Evolutionary conservation across 2,329 filamentous ascomycete genomes (phyloP).

Genomic region (Emericellopsis atlantica): DNA sequence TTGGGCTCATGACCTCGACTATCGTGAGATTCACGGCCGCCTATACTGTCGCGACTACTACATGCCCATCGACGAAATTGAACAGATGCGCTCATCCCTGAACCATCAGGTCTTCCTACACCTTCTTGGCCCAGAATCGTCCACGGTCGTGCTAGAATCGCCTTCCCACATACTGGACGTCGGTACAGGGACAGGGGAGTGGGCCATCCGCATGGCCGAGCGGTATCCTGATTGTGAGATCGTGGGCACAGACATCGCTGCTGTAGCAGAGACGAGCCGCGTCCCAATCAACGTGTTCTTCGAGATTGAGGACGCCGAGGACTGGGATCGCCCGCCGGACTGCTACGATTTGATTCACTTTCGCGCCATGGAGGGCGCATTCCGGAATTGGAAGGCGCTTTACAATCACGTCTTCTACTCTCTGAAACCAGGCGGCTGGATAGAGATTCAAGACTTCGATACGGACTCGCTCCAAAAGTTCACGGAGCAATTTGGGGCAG

Average conservation of each 20-base stretch:
- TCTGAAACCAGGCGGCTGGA: slow-evolving; percentile 43
- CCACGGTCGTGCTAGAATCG: slow-evolving; percentile 25
- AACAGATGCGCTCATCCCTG: slow-evolving; percentile 49
- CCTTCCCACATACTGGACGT: slow-evolving; percentile 38
- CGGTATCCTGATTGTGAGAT: slow-evolving; percentile 40
- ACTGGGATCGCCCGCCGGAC: slow-evolving; percentile 41
- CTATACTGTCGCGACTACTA: slow-evolving; percentile 50
- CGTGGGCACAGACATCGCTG: slow-evolving; percentile 45
- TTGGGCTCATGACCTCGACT: slow-evolving; percentile 38
- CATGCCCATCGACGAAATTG: slow-evolving; percentile 54
- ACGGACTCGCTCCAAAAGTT: slow-evolving; percentile 22
- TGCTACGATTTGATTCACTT: slow-evolving; percentile 45
- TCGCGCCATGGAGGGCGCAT: slow-evolving; percentile 41
- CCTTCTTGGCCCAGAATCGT: slow-evolving; percentile 30
- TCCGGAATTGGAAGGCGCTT: slow-evolving; percentile 41
- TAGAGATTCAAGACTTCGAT: slow-evolving; percentile 43
- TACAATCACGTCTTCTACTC: slow-evolving; percentile 39
- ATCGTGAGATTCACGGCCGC: slow-evolving; percentile 46
- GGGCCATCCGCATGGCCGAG: slow-evolving; percentile 40
- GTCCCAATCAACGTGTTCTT: slow-evolving; percentile 47
- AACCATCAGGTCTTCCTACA: slow-evolving; percentile 51
- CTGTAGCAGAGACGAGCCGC: slow-evolving; percentile 39
- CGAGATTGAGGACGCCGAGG: slow-evolving; percentile 47
- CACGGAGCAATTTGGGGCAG: slow-evolving; percentile 24
- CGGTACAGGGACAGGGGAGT: slow-evolving; percentile 44